phyloP scores from a whole-genome alignment of 2,329 filamentous ascomycete species.

The Bipolaris cookei region DNA sequence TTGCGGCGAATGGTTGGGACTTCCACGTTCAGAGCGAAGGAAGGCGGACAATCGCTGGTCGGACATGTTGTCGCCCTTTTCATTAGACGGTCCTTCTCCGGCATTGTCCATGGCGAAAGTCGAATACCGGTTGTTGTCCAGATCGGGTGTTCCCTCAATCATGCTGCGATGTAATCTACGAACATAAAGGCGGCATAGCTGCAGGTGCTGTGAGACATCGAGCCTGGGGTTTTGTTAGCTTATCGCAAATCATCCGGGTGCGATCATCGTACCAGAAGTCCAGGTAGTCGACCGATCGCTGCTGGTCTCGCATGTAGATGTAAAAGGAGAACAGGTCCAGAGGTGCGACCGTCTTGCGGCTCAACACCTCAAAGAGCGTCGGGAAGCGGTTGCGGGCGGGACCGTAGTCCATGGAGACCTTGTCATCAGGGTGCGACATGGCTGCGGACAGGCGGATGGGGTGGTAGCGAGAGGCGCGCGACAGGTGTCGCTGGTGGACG shows the following conservation, averaged over 20 bases:
- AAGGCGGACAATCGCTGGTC: conserved; percentile 93
- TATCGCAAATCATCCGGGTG: not conserved
- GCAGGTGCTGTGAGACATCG: conserved; percentile 99
- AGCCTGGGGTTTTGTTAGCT: conserved; percentile 69
- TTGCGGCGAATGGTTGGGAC: conserved; percentile 54
- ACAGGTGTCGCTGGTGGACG: conserved; percentile 20
- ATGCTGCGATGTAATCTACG: conserved; percentile 93
- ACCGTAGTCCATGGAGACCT: conserved; percentile 13
- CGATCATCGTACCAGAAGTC: conserved; percentile 83
- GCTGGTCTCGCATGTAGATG: conserved; percentile 99
- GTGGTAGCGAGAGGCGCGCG: conserved; percentile 26
- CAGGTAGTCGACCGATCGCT: conserved; percentile 95
- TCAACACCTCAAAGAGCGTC: conserved; percentile 94
- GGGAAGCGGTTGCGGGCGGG: conserved; percentile 79
- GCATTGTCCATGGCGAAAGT: conserved; percentile 77
- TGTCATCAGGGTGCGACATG: conserved; percentile 33
- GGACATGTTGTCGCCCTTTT: conserved; percentile 69
- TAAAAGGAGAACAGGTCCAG: conserved; percentile 99
- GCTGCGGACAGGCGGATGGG: conserved; percentile 11
- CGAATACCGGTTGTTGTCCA: conserved; percentile 81
- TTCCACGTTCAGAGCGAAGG: conserved; percentile 66
- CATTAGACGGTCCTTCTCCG: conserved; percentile 65
- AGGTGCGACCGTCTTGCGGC: conserved; percentile 88
- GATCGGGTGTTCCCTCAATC: conserved; percentile 88
- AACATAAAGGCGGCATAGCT: conserved; percentile 94